Base-by-base conservation (phyloP, 1,139 yeast species). In the Blastobotrys raffinosifermentans region DNA sequence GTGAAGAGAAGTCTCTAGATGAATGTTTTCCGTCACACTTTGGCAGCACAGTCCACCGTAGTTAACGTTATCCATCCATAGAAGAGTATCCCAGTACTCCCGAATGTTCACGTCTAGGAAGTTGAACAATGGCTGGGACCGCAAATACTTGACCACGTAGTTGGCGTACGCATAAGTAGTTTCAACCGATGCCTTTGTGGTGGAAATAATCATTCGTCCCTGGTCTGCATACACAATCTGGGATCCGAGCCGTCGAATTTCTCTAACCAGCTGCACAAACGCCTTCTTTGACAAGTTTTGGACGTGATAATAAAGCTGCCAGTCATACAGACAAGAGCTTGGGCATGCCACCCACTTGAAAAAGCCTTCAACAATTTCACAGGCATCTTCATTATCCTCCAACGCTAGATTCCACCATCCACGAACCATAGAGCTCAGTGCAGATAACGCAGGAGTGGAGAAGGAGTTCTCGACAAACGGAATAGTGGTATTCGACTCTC, bases 371-470 rank as follows among this genome's bases (percentile, higher is more conserved):
- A 91, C 81, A 73, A 91, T 74, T 1, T 85, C 67, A 57, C 91
- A 98, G 0, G 96, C 96, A 48, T 79, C 78, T 7, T 67, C 53
- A 48, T 82, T 73, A 43, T 77, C 77, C 21, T 69, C 67, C 39
- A 84, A 63, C 0, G 96, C 97, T 54, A 80, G 84, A 54, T 86
- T 94, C 96, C 97, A 91, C 96, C 96, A 86, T 29, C 72, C 78
- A 51, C 81, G 85, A 6, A 93, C 82, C 74, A 91, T 67, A 3
- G 72, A 60, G 54, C 94, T 74, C 43, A 93, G 69, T 1, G 82
- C 80, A 11, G 70, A 60, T 43, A 91, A 66, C 1, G 96, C 85
- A 1, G 85, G 77, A 0, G 78, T 70, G n/a, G 89, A 80, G 51
- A 89, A 87, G 0, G 94, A 75, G 76, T 76, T 31, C 72, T 74